These are phyloP conservation scores for Cryptococcus neoformans DNA, from an alignment of 1,284 basidiomycete species.

Conservation along the genomic window DNA sequence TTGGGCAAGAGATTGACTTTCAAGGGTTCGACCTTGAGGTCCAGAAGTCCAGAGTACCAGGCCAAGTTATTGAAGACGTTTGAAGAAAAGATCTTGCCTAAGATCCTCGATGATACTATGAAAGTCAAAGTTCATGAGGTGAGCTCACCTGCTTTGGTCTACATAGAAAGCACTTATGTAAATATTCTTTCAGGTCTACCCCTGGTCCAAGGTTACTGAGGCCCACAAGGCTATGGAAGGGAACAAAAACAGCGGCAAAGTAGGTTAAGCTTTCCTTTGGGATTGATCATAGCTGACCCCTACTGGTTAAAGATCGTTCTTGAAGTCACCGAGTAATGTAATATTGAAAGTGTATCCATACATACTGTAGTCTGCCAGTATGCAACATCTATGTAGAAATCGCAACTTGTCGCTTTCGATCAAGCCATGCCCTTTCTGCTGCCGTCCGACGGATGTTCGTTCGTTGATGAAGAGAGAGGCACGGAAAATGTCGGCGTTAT, in stretches of 20 bases:
- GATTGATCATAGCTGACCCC: background rate
- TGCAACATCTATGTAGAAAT: too few relatives aligned
- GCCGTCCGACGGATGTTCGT: too few relatives aligned
- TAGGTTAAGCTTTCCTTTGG: constrained; percentile 12
- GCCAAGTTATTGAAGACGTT: constrained; percentile 69
- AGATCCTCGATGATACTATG: constrained; percentile 64
- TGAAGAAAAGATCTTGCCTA: constrained; percentile 55
- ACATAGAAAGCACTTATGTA: background rate
- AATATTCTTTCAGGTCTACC: constrained; percentile 57
- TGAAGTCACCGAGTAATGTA: background rate
- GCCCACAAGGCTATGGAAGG: constrained; percentile 85
- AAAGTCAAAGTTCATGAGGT: constrained; percentile 74
- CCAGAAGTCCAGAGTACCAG: constrained; percentile 76
- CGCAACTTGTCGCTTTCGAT: too few relatives aligned
- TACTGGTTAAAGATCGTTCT: background rate
- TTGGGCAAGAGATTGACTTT: constrained; percentile 80
- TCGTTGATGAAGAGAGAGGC: too few relatives aligned
- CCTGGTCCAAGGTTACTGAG: constrained; percentile 76
- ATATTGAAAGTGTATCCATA: too few relatives aligned
- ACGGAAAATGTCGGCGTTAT: too few relatives aligned
- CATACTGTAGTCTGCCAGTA: too few relatives aligned
- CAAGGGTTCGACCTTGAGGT: constrained; percentile 83
- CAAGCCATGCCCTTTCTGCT: too few relatives aligned
- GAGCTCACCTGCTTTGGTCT: background rate
- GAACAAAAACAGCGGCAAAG: constrained; percentile 67